These are phyloP conservation scores for Penicillium cosmopolitanum DNA, from an alignment of 495 filamentous ascomycete species.

Conservation along the genomic window DNA sequence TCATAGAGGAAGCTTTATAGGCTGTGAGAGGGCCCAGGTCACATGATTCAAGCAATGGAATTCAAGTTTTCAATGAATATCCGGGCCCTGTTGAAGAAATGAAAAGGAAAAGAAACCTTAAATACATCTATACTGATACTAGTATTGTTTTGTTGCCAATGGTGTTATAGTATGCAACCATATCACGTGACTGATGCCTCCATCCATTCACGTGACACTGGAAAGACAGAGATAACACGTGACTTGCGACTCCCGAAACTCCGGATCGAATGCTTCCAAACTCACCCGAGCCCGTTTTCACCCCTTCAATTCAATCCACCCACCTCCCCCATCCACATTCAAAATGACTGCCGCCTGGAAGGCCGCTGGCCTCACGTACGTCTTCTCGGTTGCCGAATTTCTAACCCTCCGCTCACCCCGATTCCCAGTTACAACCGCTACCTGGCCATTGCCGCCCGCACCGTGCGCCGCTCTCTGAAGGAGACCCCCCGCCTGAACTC, in stretches of 20 bases:
- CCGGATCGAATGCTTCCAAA: conserved; percentile 48
- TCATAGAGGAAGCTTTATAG: too few relatives aligned
- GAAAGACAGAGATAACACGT: background rate
- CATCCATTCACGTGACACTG: background rate
- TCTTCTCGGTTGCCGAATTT: conserved; percentile 2
- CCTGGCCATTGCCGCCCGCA: conserved; percentile 57
- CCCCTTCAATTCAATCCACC: conserved; percentile 36
- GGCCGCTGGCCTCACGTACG: conserved; percentile 94
- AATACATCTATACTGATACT: too few relatives aligned
- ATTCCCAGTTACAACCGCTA: conserved; percentile 56
- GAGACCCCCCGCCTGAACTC: conserved; percentile 83
- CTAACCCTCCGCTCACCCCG: conserved; percentile 34
- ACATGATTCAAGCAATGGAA: too few relatives aligned
- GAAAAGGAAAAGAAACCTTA: too few relatives aligned
- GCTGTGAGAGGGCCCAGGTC: too few relatives aligned
- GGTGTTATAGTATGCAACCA: too few relatives aligned
- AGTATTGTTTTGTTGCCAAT: too few relatives aligned
- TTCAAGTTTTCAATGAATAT: too few relatives aligned
- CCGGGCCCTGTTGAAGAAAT: too few relatives aligned
- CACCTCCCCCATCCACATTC: conserved; percentile 43
- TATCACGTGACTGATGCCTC: too few relatives aligned
- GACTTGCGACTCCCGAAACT: conserved; percentile 40
- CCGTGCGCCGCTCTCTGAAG: conserved; percentile 85
- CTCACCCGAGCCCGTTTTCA: conserved; percentile 35
- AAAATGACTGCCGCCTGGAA: conserved; percentile 99